Base-by-base conservation (phyloP, 768 basidiomycete genomes). In the Tylopilus cervinicoccineus region DNA sequence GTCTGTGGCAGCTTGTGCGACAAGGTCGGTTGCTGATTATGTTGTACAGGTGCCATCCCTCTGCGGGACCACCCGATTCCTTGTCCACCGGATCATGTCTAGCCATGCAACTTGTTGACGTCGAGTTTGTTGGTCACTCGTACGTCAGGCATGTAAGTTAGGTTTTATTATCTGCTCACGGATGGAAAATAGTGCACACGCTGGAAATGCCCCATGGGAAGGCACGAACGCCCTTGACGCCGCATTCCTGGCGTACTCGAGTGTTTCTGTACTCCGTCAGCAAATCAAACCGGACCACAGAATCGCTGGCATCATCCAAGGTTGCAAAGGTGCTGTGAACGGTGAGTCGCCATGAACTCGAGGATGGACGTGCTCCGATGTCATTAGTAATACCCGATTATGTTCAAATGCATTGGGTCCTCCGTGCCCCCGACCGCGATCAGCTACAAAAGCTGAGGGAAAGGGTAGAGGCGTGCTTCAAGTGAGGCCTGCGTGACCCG, bases 191-290 rank as follows among this genome's bases (percentile, higher is more conserved):
- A 89, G 85, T 38, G 86, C 88, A 6, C 88, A 90, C 57, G 88
- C 88, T 14, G 84, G 82, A n/a, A 77, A 75, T 28, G 79, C 86
- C 11, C 90, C 90, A 4, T 93, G 91, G 82, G 88, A 93, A 65
- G 91, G 86, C 20, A 78, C 77, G 34, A 93, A 93, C 59, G 89
- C 91, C 12, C 76, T 91, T 37, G 93, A 94, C 59, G 93, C 93
- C 0, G 91, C 91, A 1, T 86, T 93, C 62, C 69, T 90, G 9
- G 86, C 90, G 0, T 93, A 94, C 64, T 81, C 83, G 8, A 76
- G 79, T 39, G 76, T 95, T 34, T 84, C 90, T 4, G 81, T 82
- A 20, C 75, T 95, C 39, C 79, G 93, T 12, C 93, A 95, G 65
- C 93, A 95, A 69, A 81, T 92, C 50, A 83, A 83, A 63, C 92